Evolutionary conservation across 768 basidiomycete genomes (phyloP).

Genomic region (Pleurotus eryngii): DNA sequence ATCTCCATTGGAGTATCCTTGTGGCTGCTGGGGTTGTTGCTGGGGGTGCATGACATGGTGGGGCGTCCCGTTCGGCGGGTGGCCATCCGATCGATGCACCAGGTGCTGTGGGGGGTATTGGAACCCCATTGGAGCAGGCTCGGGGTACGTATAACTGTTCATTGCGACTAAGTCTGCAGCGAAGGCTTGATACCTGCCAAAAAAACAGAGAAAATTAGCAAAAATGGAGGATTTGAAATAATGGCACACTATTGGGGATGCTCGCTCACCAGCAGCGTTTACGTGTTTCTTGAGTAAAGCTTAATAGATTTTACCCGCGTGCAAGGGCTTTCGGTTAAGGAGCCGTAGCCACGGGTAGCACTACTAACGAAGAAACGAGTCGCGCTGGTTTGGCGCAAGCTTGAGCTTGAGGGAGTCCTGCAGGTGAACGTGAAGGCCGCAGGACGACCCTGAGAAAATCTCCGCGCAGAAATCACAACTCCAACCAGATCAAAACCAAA

Average conservation of each 20-base stretch:
- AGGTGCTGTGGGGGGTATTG: neutral
- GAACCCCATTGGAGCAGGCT: neutral
- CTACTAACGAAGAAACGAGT: too few species aligned
- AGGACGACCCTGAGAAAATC: neutral
- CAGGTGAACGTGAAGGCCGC: neutral
- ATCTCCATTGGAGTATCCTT: neutral
- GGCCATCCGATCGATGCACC: neutral
- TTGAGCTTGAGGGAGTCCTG: too few species aligned
- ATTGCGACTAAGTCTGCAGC: neutral
- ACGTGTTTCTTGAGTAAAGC: too few species aligned
- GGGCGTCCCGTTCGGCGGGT: neutral
- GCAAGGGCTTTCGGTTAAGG: too few species aligned
- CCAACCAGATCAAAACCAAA: too few species aligned
- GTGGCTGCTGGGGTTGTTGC: constrained; percentile 6
- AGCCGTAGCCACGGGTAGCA: too few species aligned
- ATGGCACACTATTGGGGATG: too few species aligned
- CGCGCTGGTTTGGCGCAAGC: too few species aligned
- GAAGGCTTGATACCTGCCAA: neutral
- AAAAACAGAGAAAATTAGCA: neutral
- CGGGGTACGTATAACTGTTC: neutral
- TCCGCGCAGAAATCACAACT: neutral
- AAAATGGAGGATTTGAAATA: neutral
- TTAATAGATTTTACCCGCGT: too few species aligned
- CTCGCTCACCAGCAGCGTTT: neutral
- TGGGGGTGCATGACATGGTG: constrained; percentile 4